Conservation (phyloP, 1,284 basidiomycete genomes). For the Leccinum fallax region DNA sequence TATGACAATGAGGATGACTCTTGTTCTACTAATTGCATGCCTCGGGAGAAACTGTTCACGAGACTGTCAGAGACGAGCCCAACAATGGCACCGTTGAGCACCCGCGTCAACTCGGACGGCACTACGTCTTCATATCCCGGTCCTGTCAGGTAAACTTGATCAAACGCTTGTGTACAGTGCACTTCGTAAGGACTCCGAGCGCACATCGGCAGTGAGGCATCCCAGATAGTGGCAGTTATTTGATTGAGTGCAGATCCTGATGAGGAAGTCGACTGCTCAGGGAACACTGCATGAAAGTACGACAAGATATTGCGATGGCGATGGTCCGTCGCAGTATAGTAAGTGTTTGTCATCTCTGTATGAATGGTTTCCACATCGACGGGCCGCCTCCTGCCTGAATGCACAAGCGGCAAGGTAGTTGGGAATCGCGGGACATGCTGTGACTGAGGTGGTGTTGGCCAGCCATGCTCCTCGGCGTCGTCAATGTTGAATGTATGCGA, state of each 20-base stretch:
- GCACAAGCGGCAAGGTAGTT: neutral
- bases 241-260: constrained; percentile 27
- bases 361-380: constrained; percentile 26
- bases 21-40: neutral
- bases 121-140: constrained; percentile 77
- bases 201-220: constrained; percentile 68
- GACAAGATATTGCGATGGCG: constrained; percentile 76
- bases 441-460: constrained; percentile 29
- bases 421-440: constrained; percentile 26
- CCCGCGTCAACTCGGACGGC: constrained; percentile 62
- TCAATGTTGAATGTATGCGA: constrained; percentile 40
- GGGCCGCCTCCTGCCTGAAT: neutral
- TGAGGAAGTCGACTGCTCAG: constrained; percentile 20
- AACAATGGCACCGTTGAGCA: constrained; percentile 83
- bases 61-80: constrained; percentile 54
- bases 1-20: constrained; percentile 48
- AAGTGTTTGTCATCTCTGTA: constrained; percentile 34
- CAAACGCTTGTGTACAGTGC: constrained; percentile 53
- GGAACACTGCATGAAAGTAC: constrained; percentile 77
- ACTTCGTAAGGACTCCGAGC: constrained; percentile 72
- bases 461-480: constrained; percentile 23
- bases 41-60: neutral
- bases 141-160: constrained; percentile 65
- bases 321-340: constrained; percentile 74
- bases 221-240: constrained; percentile 58